Evolutionary conservation across 352 stramenopile species (phyloP).

Genomic region (Phytophthora boehmeriae): DNA sequence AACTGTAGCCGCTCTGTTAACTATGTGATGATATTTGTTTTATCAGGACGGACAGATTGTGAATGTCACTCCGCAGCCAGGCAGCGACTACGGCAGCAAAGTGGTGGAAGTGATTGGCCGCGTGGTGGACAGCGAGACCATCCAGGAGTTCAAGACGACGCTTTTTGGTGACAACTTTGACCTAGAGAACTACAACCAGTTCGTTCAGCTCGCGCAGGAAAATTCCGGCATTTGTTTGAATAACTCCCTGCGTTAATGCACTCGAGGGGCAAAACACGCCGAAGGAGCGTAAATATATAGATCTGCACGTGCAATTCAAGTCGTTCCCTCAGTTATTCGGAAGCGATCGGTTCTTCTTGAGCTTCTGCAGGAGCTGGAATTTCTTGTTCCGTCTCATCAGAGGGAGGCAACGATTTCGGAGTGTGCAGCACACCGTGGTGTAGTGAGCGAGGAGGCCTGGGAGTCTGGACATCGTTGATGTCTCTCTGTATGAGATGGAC

Average conservation of each 20-base stretch:
- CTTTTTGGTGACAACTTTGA: conserved; percentile 86
- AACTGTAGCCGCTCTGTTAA: conserved; percentile 12
- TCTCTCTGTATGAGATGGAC: conserved; percentile 53
- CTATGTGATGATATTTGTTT: conserved; percentile 1
- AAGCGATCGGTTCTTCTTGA: neutral
- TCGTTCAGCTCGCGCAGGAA: conserved; percentile 78
- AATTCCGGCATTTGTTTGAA: conserved; percentile 75
- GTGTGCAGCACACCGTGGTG: conserved; percentile 47
- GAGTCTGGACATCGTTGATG: conserved; percentile 52
- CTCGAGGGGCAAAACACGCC: neutral
- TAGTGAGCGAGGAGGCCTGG: conserved; percentile 40
- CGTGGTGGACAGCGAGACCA: conserved; percentile 68
- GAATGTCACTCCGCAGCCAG: conserved; percentile 73
- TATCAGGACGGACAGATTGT: conserved; percentile 77
- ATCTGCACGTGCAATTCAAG: conserved; percentile 14
- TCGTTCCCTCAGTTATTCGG: conserved; percentile 11
- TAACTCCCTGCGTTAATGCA: conserved; percentile 29
- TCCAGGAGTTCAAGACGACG: conserved; percentile 88
- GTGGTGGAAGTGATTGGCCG: conserved; percentile 86
- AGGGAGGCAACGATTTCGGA: conserved; percentile 6
- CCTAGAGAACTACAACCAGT: conserved; percentile 83
- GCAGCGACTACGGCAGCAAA: conserved; percentile 85
- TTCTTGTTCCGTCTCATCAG: conserved; percentile 5
- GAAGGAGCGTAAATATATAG: conserved; percentile 34
- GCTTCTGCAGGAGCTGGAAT: conserved; percentile 9